phyloP scores from a whole-genome alignment of 2,329 filamentous ascomycete species.

The Aciculosporium take region DNA sequence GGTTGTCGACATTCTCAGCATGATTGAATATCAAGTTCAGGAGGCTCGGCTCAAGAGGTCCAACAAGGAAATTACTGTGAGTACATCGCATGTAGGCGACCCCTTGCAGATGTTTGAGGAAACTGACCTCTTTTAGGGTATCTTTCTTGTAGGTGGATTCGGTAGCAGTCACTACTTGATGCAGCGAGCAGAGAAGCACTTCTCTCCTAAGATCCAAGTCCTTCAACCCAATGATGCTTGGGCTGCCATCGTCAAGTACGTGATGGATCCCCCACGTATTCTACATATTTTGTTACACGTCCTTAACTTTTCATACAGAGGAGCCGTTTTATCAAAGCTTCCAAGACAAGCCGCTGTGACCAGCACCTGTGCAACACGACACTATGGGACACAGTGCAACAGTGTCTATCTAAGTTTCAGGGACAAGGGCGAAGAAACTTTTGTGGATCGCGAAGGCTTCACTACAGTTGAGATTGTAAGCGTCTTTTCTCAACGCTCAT shows the following conservation, averaged over 20 bases:
- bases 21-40: conserved; percentile 10
- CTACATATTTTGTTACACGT: background rate
- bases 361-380: conserved; percentile 1
- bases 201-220: conserved; percentile 3
- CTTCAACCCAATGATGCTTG: conserved; percentile 3
- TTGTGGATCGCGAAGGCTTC: background rate
- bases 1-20: conserved; percentile 9
- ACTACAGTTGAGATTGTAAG: background rate
- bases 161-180: conserved; percentile 3
- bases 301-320: background rate
- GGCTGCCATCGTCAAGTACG: conserved; percentile 5
- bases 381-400: background rate
- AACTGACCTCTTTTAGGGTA: no score
- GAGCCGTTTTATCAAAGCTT: background rate
- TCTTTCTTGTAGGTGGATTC: conserved; percentile 5
- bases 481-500: background rate
- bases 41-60: background rate
- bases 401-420: background rate
- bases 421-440: background rate
- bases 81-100: fast-evolving
- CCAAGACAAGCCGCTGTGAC: background rate
- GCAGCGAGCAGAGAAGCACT: background rate
- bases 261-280: background rate
- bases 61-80: background rate
- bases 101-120: no score